phyloP scores from a whole-genome alignment of 2,329 filamentous ascomycete species.

The Alternaria panax region DNA sequence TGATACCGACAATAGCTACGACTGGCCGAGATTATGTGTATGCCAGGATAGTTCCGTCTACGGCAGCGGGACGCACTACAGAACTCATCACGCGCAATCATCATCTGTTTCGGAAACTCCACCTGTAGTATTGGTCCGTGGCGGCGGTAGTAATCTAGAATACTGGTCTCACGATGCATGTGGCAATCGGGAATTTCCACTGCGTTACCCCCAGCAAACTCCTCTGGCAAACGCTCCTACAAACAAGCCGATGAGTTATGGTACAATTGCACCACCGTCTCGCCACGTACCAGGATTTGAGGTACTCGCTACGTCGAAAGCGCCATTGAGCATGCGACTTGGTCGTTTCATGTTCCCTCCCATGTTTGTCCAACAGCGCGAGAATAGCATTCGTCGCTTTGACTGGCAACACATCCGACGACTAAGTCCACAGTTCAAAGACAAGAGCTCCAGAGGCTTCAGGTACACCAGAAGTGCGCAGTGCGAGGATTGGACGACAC shows the following conservation, averaged over 20 bases:
- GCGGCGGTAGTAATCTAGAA: background rate
- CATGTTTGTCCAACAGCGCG: background rate
- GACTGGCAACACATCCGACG: conserved; percentile 1
- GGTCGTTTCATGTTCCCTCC: background rate
- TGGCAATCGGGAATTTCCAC: background rate
- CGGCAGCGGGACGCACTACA: background rate
- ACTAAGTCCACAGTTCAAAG: background rate
- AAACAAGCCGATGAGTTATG: background rate
- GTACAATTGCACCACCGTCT: background rate
- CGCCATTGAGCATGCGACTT: background rate
- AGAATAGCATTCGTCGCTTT: background rate
- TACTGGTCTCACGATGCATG: background rate
- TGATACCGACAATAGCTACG: background rate
- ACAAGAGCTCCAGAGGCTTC: background rate
- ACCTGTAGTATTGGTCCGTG: background rate
- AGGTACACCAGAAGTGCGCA: background rate
- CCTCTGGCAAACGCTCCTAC: background rate
- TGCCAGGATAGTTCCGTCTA: background rate
- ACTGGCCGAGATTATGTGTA: background rate
- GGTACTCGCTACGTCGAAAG: background rate
- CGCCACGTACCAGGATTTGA: background rate
- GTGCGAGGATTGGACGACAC: conserved; percentile 1
- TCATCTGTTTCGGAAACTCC: no score
- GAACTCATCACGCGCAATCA: background rate
- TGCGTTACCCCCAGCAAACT: background rate